Evolutionary conservation across 176 grass and related monocot species (phyloP).

Genomic region (Carex cristatella): DNA sequence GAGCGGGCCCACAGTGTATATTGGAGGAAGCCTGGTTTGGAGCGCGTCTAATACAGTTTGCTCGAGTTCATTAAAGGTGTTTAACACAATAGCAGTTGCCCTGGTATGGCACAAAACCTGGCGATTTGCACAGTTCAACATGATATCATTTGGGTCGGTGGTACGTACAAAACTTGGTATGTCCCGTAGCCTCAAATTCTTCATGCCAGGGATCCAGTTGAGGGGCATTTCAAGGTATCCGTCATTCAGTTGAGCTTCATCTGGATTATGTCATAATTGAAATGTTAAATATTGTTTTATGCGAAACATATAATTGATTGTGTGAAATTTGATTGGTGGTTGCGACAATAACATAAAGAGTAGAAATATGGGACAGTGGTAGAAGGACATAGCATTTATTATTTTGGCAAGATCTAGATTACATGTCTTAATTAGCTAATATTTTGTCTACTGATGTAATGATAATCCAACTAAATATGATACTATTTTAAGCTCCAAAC

Average conservation of each 20-base stretch:
- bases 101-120: neutral
- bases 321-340: neutral
- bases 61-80: conserved; percentile 56
- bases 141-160: conserved; percentile 45
- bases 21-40: conserved; percentile 28
- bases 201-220: conserved; percentile 46
- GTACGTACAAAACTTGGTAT: conserved; percentile 68
- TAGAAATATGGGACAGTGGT: neutral
- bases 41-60: conserved; percentile 31
- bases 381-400: neutral
- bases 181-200: conserved; percentile 42
- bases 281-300: neutral
- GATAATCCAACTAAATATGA: neutral
- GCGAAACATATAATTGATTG: neutral
- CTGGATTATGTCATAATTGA: conserved; percentile 5
- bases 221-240: conserved; percentile 64
- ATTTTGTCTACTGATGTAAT: neutral
- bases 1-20: conserved; percentile 47
- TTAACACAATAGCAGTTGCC: conserved; percentile 50
- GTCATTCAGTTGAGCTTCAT: conserved; percentile 34
- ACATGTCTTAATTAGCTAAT: neutral
- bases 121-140: conserved; percentile 20
- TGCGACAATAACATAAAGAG: neutral
- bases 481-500: neutral
- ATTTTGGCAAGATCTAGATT: neutral